These are phyloP conservation scores for Diaporthe eres DNA, from an alignment of 2,329 filamentous ascomycete genomes.

Conservation along the genomic window DNA sequence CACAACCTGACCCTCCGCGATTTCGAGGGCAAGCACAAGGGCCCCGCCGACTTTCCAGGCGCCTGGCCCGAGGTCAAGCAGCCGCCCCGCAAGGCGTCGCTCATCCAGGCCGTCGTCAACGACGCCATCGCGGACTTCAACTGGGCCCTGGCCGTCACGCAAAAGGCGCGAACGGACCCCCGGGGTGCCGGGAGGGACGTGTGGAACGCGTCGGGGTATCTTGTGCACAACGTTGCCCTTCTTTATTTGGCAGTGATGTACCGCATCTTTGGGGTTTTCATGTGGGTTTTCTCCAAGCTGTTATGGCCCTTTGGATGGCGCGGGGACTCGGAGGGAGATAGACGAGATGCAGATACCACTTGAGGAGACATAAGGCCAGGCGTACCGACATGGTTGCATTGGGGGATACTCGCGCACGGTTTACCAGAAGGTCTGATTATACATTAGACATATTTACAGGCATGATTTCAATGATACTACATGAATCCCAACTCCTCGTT, in stretches of 20 bases:
- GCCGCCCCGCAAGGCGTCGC: conserved; percentile 47
- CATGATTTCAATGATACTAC: neutral
- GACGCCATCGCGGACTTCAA: conserved; percentile 40
- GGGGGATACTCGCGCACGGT: neutral
- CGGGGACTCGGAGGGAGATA: neutral
- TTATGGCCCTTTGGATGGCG: conserved; percentile 7
- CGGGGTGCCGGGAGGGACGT: conserved; percentile 30
- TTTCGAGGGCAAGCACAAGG: conserved; percentile 45
- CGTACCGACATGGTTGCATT: neutral
- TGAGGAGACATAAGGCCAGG: neutral
- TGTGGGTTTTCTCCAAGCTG: conserved; percentile 10
- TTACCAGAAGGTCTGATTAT: conserved; percentile 5
- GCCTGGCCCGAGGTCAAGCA: conserved; percentile 46
- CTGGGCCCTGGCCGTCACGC: conserved; percentile 38
- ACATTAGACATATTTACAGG: conserved; percentile 20
- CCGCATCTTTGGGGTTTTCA: neutral
- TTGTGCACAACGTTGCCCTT: conserved; percentile 31
- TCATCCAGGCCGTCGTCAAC: conserved; percentile 46
- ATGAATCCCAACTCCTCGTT: neutral
- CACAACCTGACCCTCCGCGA: conserved; percentile 48
- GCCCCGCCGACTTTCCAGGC: conserved; percentile 49
- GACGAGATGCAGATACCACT: neutral
- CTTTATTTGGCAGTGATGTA: conserved; percentile 37
- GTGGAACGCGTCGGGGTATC: conserved; percentile 21
- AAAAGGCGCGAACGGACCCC: conserved; percentile 30